phyloP scores from a whole-genome alignment of 2,329 filamentous ascomycete genomes.

The Sporothrix brasiliensis region DNA sequence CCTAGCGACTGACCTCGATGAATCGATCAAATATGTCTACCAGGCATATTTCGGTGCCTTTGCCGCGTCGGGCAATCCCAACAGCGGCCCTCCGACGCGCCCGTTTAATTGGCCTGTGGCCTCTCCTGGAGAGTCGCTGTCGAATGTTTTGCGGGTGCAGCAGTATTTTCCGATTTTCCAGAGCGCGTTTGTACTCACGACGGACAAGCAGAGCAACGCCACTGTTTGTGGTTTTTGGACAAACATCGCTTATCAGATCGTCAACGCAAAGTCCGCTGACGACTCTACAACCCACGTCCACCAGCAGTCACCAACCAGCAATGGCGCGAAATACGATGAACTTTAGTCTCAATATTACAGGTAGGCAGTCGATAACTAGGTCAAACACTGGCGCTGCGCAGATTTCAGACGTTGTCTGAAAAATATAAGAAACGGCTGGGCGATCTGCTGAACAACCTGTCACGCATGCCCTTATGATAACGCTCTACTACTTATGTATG shows the following conservation, averaged over 20 bases:
- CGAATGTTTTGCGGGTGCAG: constrained; percentile 4
- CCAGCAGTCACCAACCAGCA: no score
- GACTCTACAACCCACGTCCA: no score
- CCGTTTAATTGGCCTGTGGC: constrained; percentile 2
- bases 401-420: no score
- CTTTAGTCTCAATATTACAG: no score
- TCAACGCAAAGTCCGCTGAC: not conserved
- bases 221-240: constrained; percentile 8
- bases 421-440: no score
- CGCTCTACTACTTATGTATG: no score
- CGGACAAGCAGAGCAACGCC: constrained; percentile 4
- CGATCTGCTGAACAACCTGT: no score
- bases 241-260: constrained; percentile 6
- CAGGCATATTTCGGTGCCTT: constrained; percentile 3
- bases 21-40: not conserved
- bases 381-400: no score
- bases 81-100: not conserved
- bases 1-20: not conserved
- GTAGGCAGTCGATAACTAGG: no score
- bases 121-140: not conserved
- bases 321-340: no score
- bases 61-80: not conserved
- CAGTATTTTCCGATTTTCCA: constrained; percentile 4
- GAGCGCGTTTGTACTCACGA: not conserved
- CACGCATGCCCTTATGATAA: no score